Evolutionary conservation across 768 basidiomycete species (phyloP).

Genomic region (Clitopilus passeckerianus): DNA sequence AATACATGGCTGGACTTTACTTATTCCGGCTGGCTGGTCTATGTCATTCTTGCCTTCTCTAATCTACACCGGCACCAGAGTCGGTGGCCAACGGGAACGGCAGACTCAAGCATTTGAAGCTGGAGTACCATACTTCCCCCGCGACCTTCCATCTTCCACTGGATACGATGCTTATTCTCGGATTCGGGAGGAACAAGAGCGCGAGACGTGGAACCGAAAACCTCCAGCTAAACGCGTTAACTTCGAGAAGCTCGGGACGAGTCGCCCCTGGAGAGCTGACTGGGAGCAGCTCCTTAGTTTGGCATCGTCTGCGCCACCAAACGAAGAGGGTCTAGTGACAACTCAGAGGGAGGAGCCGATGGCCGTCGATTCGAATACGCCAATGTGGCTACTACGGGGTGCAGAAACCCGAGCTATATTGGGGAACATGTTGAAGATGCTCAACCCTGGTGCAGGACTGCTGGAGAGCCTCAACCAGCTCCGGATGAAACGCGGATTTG

Average conservation of each 20-base stretch:
- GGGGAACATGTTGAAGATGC: constrained; percentile 27
- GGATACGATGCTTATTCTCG: constrained; percentile 49
- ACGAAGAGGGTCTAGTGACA: constrained; percentile 33
- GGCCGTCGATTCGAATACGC: constrained; percentile 13
- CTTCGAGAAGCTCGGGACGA: constrained; percentile 56
- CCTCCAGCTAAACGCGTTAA: constrained; percentile 87
- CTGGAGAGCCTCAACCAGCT: constrained; percentile 52
- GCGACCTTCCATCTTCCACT: constrained; percentile 63
- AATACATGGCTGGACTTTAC: constrained; percentile 83
- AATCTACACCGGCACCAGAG: constrained; percentile 74
- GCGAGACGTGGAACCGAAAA: constrained; percentile 65
- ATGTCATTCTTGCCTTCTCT: constrained; percentile 89
- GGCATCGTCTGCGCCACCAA: constrained; percentile 6
- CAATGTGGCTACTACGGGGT: constrained; percentile 73
- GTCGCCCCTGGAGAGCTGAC: constrained; percentile 72
- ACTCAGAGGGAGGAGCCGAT: constrained; percentile 50
- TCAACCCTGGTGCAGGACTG: constrained; percentile 40
- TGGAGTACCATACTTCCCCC: constrained; percentile 70
- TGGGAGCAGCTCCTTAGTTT: constrained; percentile 72
- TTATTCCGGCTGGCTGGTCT: constrained; percentile 85
- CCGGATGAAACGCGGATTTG: constrained; percentile 49
- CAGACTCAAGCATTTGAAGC: constrained; percentile 81
- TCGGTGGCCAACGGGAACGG: constrained; percentile 83
- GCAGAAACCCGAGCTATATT: constrained; percentile 42
- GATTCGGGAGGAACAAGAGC: constrained; percentile 47